A percentile compares a stretch with the other conserved stretches of the same genome.
These are phyloP conservation scores for Rhodosporidiobolus sp. DNA, from an alignment of 768 basidiomycete genomes.

Conservation along the genomic window DNA sequence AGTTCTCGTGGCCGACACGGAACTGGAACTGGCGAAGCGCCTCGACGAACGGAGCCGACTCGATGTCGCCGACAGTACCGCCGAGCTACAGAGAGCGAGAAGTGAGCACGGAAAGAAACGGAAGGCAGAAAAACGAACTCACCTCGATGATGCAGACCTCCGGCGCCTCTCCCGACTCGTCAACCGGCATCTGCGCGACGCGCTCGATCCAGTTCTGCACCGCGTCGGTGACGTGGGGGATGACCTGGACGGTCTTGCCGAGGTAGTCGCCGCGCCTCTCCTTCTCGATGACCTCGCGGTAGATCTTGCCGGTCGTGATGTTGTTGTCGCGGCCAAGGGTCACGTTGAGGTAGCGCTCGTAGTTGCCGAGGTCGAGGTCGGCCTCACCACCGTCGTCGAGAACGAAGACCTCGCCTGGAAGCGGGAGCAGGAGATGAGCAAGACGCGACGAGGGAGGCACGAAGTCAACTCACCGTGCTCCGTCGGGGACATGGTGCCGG, in stretches of 20 bases:
- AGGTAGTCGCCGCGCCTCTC: constrained; percentile 72
- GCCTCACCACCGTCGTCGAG: constrained; percentile 98
- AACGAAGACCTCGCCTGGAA: constrained; percentile 88
- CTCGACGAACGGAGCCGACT: constrained; percentile 95
- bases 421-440: background rate
- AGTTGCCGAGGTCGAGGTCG: constrained; percentile 95
- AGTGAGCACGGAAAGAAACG: background rate
- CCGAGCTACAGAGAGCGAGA: constrained; percentile 68
- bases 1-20: constrained; percentile 92
- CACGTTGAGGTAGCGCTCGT: constrained; percentile 94
- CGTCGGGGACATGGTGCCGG: constrained; percentile 96
- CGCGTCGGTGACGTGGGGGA: constrained; percentile 92
- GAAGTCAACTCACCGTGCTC: constrained; percentile 69
- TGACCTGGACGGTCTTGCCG: constrained; percentile 95
- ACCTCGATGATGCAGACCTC: constrained; percentile 99
- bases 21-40: constrained; percentile 99
- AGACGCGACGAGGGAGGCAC: constrained; percentile 6
- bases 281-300: constrained; percentile 90
- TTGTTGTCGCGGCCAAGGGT: constrained; percentile 93
- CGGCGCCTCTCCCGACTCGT: constrained; percentile 85
- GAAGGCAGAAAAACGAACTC: constrained; percentile 28
- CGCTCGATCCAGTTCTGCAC: constrained; percentile 99
- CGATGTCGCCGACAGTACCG: constrained; percentile 97
- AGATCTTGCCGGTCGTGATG: constrained; percentile 98
- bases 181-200: constrained; percentile 88